Base-by-base conservation (phyloP, 306 rosid species). In the Trichosanthes truncata region DNA sequence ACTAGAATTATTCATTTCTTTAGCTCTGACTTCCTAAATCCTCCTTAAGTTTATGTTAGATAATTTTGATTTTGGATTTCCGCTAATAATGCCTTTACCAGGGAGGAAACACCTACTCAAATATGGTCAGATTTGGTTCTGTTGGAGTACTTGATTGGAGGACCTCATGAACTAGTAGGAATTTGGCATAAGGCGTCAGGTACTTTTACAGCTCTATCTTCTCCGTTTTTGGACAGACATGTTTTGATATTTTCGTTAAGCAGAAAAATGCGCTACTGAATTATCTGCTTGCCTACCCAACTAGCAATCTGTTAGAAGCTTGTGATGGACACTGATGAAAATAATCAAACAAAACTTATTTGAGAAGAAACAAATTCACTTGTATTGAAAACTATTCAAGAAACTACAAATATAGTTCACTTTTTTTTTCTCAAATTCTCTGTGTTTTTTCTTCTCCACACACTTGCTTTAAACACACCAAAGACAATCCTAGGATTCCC, bases 41-140 rank as follows among this genome's bases (percentile, higher is more conserved):
- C 8, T 1, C 52, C 13, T 12, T 45, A 31, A 6, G 25, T 1
- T 61, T 17, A 18, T 57, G 40, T 5, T 60, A 4, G 17, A n/a
- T 40, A 43, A 38, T 69, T 62, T n/a, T 9, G 15, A 11, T 20
- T 63, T 18, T 63, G 21, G n/a, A 14, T 52, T 48, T 31, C 60
- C 29, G 57, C 38, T 26, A 21, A 6, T 41, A 0, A 40, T 48
- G 55, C 53, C 26, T 23, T 51, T 40, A 26, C 49, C 80, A 92
- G 97, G 96, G 90, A 95, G 67, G 97, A 88, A 85, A 91, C 92
- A 21, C 89, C 96, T 62, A 91, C 96, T 85, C 97, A 92, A 83
- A 72, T 90, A 78, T 92, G 96, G 38, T 85, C 93, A 75, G 89
- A 90, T 53, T 82, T 92, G 65, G 36, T 25, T 33, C 35, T 59